phyloP scores from a whole-genome alignment of 805 yeast genomes.

The Monosporozyma yasuniensis region DNA sequence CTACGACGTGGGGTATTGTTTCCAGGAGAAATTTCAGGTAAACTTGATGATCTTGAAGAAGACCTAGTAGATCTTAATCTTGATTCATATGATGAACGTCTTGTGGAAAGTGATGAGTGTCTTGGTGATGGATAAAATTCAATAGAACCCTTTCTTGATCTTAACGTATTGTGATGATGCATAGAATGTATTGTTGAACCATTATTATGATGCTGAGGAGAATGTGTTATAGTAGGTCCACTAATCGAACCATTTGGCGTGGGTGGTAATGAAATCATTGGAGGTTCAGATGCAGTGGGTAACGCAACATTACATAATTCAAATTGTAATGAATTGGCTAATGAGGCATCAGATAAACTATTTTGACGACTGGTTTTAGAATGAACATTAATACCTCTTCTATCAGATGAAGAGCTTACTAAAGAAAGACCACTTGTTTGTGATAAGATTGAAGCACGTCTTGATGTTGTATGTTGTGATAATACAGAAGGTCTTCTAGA shows the following conservation, averaged over 20 bases:
- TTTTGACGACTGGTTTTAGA: background rate
- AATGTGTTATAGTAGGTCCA: background rate
- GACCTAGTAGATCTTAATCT: background rate
- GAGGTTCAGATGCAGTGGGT: conserved; percentile 52
- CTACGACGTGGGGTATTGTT: background rate
- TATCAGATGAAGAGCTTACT: conserved; percentile 27
- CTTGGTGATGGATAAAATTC: conserved; percentile 1
- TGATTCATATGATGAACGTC: background rate
- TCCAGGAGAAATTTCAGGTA: background rate
- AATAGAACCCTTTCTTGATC: conserved; percentile 1
- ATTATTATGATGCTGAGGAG: background rate
- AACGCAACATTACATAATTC: conserved; percentile 27
- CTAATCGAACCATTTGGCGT: conserved; percentile 10
- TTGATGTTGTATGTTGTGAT: conserved; percentile 18
- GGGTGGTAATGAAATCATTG: conserved; percentile 42
- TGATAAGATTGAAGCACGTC: background rate
- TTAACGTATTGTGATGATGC: background rate
- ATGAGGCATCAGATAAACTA: background rate
- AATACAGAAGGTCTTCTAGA: conserved; percentile 22
- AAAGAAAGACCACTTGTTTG: conserved; percentile 20
- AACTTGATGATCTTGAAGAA: conserved; percentile 1
- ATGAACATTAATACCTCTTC: conserved; percentile 16
- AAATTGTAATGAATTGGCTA: conserved; percentile 2
- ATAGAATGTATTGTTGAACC: background rate
- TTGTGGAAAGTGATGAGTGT: background rate